Evolutionary conservation across 2,329 filamentous ascomycete genomes (phyloP).

Genomic region (Bipolaris victoriae): DNA sequence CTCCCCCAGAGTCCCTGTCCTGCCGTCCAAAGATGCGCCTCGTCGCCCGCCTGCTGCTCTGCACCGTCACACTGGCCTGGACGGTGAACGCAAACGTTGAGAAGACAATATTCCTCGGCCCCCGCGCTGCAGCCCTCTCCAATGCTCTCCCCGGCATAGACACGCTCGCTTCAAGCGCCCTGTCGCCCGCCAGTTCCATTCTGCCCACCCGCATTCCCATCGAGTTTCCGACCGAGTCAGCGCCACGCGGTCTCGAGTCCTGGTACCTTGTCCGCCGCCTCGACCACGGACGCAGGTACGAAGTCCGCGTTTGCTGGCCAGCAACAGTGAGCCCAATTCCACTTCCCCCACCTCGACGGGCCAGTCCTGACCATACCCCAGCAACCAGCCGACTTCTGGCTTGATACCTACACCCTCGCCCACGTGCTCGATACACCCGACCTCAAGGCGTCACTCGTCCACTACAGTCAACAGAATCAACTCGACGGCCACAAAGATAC

Average conservation of each 20-base stretch:
- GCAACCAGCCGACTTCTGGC: conserved; percentile 84
- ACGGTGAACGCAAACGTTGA: conserved; percentile 75
- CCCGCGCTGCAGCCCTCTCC: conserved; percentile 63
- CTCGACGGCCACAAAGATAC: conserved; percentile 8
- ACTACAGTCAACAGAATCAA: conserved; percentile 63
- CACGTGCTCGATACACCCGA: conserved; percentile 66
- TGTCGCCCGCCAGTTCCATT: conserved; percentile 61
- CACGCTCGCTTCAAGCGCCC: conserved; percentile 66
- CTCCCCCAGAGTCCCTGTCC: conserved; percentile 7
- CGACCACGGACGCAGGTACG: conserved; percentile 77
- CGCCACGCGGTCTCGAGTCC: conserved; percentile 65
- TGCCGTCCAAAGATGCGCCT: conserved; percentile 43
- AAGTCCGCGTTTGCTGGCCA: conserved; percentile 90
- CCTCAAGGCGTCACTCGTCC: conserved; percentile 69
- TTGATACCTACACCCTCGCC: conserved; percentile 68
- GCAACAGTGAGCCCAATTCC: conserved; percentile 71
- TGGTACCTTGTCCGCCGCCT: conserved; percentile 82
- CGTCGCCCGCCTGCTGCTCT: conserved; percentile 40
- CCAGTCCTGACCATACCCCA: conserved; percentile 50
- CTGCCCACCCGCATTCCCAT: conserved; percentile 70
- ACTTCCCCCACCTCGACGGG: conserved; percentile 4
- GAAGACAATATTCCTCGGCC: conserved; percentile 86
- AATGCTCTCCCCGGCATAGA: conserved; percentile 62
- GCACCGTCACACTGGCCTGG: conserved; percentile 42
- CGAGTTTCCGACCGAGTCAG: conserved; percentile 65